Conservation (phyloP, 768 basidiomycete genomes). For the Hygrocybe punicea region DNA sequence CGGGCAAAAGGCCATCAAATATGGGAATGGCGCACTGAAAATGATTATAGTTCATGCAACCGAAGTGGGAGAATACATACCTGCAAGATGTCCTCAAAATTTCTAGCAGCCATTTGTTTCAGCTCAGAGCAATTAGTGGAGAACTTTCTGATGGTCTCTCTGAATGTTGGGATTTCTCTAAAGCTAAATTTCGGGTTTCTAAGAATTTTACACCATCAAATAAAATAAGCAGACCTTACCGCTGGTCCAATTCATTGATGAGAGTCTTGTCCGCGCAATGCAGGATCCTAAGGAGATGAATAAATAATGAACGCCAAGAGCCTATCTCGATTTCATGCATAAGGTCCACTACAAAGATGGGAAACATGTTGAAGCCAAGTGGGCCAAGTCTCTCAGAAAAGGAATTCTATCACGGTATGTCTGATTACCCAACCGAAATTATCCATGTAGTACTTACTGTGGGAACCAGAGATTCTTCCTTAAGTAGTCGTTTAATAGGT, state of each 20-base stretch:
- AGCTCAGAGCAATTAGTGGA: conserved; percentile 17
- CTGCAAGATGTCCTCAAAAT: conserved; percentile 25
- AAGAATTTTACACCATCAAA: not conserved
- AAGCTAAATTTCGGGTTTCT: not conserved
- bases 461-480: conserved; percentile 17
- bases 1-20: conserved; percentile 6
- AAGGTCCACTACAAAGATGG: conserved; percentile 33
- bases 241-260: conserved; percentile 22
- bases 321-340: conserved; percentile 44
- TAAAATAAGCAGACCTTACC: conserved; percentile 14
- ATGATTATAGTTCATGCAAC: not conserved
- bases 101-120: conserved; percentile 24
- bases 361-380: conserved; percentile 23
- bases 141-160: conserved; percentile 18
- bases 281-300: conserved; percentile 36
- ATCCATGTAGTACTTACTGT: conserved; percentile 14
- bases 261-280: conserved; percentile 10
- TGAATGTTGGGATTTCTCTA: conserved; percentile 6
- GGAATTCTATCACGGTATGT: conserved; percentile 29
- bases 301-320: conserved; percentile 35
- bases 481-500: conserved; percentile 14
- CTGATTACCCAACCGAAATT: not conserved
- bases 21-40: conserved; percentile 7
- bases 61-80: not conserved
- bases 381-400: conserved; percentile 24